Conservation (phyloP, 139 green algal genomes). For the Mesostigma viride region DNA sequence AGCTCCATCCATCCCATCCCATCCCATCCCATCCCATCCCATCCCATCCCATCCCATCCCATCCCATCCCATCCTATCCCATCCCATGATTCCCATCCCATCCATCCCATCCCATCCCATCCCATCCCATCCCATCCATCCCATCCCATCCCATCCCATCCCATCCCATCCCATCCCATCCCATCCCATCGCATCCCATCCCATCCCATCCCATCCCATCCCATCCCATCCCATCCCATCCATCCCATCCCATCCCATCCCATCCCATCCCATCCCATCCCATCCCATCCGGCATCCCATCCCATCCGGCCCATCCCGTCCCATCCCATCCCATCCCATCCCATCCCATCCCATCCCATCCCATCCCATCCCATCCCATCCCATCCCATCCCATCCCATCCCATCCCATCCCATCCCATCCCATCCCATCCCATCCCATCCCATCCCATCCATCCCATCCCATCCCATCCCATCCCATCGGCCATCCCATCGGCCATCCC, state of each 20-base stretch:
- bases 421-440: slow-evolving; percentile 8
- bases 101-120: too few relatives aligned
- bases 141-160: slow-evolving; percentile 5
- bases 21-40: not conserved
- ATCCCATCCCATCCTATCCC: not conserved
- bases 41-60: not conserved
- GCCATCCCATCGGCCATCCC: not conserved
- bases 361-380: not conserved
- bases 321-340: slow-evolving; percentile 6
- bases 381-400: slow-evolving; percentile 8
- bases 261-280: slow-evolving; percentile 6
- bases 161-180: slow-evolving; percentile 9
- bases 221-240: slow-evolving; percentile 5
- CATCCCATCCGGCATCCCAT: too few relatives aligned
- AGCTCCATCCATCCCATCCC: too few relatives aligned
- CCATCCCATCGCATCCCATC: slow-evolving; percentile 6
- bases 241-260: too few relatives aligned
- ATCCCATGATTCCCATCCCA: too few relatives aligned
- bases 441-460: too few relatives aligned
- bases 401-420: slow-evolving; percentile 4
- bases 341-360: slow-evolving; percentile 4
- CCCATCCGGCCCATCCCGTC: not conserved
- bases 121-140: too few relatives aligned
- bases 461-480: slow-evolving; percentile 3
- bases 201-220: slow-evolving; percentile 4